These are phyloP conservation scores for Hygrocybe coccinea DNA, from an alignment of 768 basidiomycete genomes.

Conservation along the genomic window DNA sequence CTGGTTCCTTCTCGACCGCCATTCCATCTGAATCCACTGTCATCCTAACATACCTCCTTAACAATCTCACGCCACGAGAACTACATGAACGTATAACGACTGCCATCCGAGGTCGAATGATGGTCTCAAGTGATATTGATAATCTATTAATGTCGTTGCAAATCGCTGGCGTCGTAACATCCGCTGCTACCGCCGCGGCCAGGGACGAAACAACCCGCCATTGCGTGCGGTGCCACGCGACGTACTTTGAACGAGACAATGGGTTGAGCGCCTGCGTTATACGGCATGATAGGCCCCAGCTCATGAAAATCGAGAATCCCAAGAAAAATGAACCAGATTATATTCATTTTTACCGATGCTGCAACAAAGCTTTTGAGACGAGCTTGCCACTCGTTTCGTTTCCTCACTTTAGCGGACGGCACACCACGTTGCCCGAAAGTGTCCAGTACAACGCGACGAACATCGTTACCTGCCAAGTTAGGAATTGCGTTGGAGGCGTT, in stretches of 20 bases:
- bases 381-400: background rate
- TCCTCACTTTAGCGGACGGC: constrained; percentile 11
- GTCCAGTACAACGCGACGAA: constrained; percentile 9
- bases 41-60: constrained; percentile 14
- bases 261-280: constrained; percentile 12
- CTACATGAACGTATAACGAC: constrained; percentile 10
- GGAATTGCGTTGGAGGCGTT: background rate
- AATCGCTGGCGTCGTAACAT: constrained; percentile 9
- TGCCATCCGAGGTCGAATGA: background rate
- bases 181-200: constrained; percentile 8
- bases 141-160: constrained; percentile 12
- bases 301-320: background rate
- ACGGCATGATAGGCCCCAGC: constrained; percentile 5
- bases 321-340: background rate
- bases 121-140: constrained; percentile 12
- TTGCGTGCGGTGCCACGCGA: constrained; percentile 20
- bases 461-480: constrained; percentile 8
- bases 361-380: background rate
- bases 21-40: constrained; percentile 11
- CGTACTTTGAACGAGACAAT: constrained; percentile 22
- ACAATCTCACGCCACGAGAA: constrained; percentile 15
- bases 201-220: constrained; percentile 12
- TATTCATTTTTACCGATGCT: background rate
- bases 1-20: constrained; percentile 8
- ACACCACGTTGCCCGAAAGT: constrained; percentile 10